phyloP scores from a whole-genome alignment of 1,139 yeast species.

The Taiozyma sp. region DNA sequence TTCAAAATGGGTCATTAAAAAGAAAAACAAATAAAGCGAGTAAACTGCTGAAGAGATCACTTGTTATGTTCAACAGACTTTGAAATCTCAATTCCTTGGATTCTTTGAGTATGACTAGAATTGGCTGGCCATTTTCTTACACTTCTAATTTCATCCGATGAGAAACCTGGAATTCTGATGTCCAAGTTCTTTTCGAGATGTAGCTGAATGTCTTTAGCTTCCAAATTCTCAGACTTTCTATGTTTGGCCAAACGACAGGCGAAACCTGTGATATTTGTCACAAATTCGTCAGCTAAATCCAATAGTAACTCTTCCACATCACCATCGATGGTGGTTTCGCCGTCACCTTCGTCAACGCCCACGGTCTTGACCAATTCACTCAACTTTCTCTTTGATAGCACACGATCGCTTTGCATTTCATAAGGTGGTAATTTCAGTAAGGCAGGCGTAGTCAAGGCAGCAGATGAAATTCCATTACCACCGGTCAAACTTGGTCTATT shows the following conservation, averaged over 20 bases:
- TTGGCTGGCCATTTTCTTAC: constrained; percentile 81
- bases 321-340: constrained; percentile 88
- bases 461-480: constrained; percentile 72
- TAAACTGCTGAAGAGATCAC: constrained; percentile 3
- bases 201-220: constrained; percentile 83
- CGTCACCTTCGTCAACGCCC: constrained; percentile 81
- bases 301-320: constrained; percentile 89
- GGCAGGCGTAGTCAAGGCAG: constrained; percentile 70
- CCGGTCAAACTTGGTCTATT: constrained; percentile 80
- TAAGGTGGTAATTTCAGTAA: constrained; percentile 70
- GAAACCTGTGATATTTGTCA: constrained; percentile 81
- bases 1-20: not conserved
- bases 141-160: constrained; percentile 84
- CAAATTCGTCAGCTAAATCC: constrained; percentile 95
- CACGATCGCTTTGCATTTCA: constrained; percentile 79
- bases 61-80: constrained; percentile 25
- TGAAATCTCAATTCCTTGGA: constrained; percentile 46
- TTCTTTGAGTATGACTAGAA: constrained; percentile 61
- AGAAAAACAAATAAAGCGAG: not conserved
- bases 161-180: constrained; percentile 87
- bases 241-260: constrained; percentile 95
- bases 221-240: constrained; percentile 82
- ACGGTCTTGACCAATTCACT: constrained; percentile 80
- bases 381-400: constrained; percentile 81
- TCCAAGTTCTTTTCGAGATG: constrained; percentile 96